These are phyloP conservation scores for Globisporangium camurandrum DNA, from an alignment of 352 stramenopile genomes.

Conservation along the genomic window DNA sequence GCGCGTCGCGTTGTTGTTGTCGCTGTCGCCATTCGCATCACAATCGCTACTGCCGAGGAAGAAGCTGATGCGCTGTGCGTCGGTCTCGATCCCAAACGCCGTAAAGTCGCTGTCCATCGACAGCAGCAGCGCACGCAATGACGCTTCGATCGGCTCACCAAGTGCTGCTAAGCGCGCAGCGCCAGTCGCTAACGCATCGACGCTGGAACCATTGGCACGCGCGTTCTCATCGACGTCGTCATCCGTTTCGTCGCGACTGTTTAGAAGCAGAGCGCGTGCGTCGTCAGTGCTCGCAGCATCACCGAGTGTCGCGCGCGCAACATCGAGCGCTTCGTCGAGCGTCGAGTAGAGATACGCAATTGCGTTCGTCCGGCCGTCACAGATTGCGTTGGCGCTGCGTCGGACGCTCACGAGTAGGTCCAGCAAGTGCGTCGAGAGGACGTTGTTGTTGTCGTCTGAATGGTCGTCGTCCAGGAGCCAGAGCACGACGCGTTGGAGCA, in stretches of 20 bases:
- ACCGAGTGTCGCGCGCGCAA: slow-evolving; percentile 23
- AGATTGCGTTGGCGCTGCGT: slow-evolving; percentile 32
- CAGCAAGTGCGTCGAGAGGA: slow-evolving; percentile 34
- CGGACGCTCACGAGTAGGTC: slow-evolving; percentile 18
- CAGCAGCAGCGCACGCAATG: slow-evolving; percentile 43
- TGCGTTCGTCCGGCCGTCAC: slow-evolving; percentile 28
- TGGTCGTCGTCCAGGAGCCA: slow-evolving; percentile 41
- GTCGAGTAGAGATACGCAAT: slow-evolving; percentile 31
- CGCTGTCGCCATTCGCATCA: no score
- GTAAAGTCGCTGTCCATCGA: slow-evolving; percentile 56
- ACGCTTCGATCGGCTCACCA: slow-evolving; percentile 26
- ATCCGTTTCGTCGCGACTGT: slow-evolving; percentile 1
- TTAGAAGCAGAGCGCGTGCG: slow-evolving; percentile 1
- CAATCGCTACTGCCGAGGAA: slow-evolving; percentile 56
- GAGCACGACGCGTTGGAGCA: slow-evolving; percentile 18
- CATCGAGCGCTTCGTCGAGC: slow-evolving; percentile 37
- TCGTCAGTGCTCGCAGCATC: slow-evolving; percentile 9
- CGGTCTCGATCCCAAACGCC: slow-evolving; percentile 69
- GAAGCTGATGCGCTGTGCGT: slow-evolving; percentile 55
- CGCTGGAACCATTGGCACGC: slow-evolving; percentile 18
- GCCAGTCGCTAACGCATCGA: slow-evolving; percentile 24
- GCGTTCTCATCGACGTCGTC: slow-evolving; percentile 12
- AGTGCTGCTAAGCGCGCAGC: slow-evolving; percentile 28
- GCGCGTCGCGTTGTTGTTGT: slow-evolving; percentile 25
- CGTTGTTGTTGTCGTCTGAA: slow-evolving; percentile 28